Evolutionary conservation across 148 eudicot genomes (phyloP).

Genomic region (Dysphania ambrosioides): DNA sequence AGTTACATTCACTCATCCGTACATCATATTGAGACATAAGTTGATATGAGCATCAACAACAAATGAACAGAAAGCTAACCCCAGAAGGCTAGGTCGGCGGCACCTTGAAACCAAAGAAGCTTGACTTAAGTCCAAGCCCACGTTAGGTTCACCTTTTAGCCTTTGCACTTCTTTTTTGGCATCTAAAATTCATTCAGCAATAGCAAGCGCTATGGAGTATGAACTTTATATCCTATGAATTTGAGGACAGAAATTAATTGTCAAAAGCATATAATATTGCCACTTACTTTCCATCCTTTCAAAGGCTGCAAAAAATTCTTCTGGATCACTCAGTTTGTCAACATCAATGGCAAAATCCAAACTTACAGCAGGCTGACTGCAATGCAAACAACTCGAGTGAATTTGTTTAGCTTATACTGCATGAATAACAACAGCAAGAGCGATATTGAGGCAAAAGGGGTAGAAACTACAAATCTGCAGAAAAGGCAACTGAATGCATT

Average conservation of each 20-base stretch:
- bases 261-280: background rate
- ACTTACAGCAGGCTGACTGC: constrained; percentile 43
- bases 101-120: constrained; percentile 28
- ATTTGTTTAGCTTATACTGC: background rate
- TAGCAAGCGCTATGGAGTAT: background rate
- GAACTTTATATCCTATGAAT: background rate
- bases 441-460: background rate
- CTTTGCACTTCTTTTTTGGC: constrained; percentile 52
- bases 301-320: constrained; percentile 43
- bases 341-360: constrained; percentile 33
- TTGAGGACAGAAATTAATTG: background rate
- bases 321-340: constrained; percentile 43
- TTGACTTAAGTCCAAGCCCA: constrained; percentile 29
- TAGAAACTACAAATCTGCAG: background rate
- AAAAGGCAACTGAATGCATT: background rate
- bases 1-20: constrained; percentile 1
- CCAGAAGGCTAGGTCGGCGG: constrained; percentile 54
- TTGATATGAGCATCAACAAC: constrained; percentile 6
- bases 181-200: constrained; percentile 38
- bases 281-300: constrained; percentile 56
- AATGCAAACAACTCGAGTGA: background rate
- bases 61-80: constrained; percentile 38
- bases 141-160: constrained; percentile 37
- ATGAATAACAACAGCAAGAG: background rate
- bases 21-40: background rate